Base-by-base conservation (phyloP, 371 early-diverging fungal species). In the Mortierella sp. region DNA sequence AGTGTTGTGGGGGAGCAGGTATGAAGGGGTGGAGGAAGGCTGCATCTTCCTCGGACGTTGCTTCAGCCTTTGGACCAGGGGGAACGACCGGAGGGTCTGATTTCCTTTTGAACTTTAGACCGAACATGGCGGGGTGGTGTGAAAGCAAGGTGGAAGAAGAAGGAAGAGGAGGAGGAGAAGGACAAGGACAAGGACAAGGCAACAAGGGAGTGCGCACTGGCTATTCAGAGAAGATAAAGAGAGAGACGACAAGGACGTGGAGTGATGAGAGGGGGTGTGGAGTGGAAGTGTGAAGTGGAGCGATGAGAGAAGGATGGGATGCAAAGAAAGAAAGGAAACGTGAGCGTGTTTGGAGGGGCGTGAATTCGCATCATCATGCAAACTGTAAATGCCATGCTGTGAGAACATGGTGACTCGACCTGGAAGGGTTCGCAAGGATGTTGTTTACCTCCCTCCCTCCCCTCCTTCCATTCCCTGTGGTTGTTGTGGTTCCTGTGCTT, bases 101-200 rank as follows among this genome's bases (percentile, higher is more conserved):
- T 30, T 61, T 68, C 46, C 54, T 54, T 41, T 68, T 68, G 56
- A 61, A 61, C 61, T 56, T 68, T 19, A 68, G n/a, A n/a, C n/a
- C n/a, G n/a, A n/a, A n/a, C n/a, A n/a, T n/a, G n/a, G n/a, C n/a
- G n/a, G n/a, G n/a, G n/a, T n/a, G n/a, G n/a, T n/a, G n/a, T n/a
- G n/a, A n/a, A n/a, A n/a, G n/a, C n/a, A n/a, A n/a, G n/a, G n/a
- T n/a, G n/a, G n/a, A n/a, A n/a, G n/a, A n/a, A n/a, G n/a, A n/a
- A 41, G 41, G 41, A 41, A 41, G 41, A 41, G n/a, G 60, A 49
- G 60, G 34, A 59, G 52, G 51, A 26, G 28, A 41, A 51, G 30
- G 9, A 38, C 19, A 38, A 18, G 50, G 2, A 31, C 16, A 39
- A 46, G 24, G n/a, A 31, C 39, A 4, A 1, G 53, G 46, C 23